phyloP scores from a whole-genome alignment of 257 asterid species.

The Apocynum venetum region DNA sequence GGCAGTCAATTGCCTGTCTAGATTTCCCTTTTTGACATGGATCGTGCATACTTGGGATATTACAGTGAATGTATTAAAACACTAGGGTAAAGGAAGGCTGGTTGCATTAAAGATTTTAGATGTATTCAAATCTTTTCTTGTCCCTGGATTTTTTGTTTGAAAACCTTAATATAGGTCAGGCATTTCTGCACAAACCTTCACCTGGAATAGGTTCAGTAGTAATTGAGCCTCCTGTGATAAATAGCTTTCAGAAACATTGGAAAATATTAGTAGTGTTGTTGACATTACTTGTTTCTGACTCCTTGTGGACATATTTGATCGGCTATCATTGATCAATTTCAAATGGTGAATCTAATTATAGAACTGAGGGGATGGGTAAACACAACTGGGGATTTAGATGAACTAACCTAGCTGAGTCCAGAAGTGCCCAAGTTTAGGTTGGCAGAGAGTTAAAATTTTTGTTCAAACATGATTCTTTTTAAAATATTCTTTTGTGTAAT shows the following conservation, averaged over 20 bases:
- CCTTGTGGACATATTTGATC: not conserved
- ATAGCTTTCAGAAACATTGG: not conserved
- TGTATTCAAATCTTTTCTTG: not conserved
- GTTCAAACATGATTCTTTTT: not conserved
- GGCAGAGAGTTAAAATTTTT: not conserved
- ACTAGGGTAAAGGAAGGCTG: too few relatives aligned
- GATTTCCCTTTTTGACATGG: too few relatives aligned
- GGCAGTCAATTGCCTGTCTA: too few relatives aligned
- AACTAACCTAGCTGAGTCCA: not conserved
- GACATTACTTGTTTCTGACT: not conserved
- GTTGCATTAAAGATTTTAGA: not conserved
- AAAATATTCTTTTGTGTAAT: not conserved
- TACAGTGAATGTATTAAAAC: too few relatives aligned
- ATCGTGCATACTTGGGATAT: too few relatives aligned
- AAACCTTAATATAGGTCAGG: not conserved
- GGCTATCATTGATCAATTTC: not conserved
- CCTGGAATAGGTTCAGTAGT: not conserved
- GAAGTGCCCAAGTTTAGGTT: not conserved
- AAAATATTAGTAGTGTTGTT: not conserved
- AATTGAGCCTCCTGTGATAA: not conserved
- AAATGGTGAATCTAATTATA: not conserved
- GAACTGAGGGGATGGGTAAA: not conserved
- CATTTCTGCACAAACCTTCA: not conserved
- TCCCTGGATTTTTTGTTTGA: not conserved
- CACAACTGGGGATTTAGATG: not conserved